A percentile compares a stretch with the other conserved stretches of the same genome.
Evolutionary conservation across 805 yeast genomes (phyloP).

Genomic region (Cyberlindnera americana): DNA sequence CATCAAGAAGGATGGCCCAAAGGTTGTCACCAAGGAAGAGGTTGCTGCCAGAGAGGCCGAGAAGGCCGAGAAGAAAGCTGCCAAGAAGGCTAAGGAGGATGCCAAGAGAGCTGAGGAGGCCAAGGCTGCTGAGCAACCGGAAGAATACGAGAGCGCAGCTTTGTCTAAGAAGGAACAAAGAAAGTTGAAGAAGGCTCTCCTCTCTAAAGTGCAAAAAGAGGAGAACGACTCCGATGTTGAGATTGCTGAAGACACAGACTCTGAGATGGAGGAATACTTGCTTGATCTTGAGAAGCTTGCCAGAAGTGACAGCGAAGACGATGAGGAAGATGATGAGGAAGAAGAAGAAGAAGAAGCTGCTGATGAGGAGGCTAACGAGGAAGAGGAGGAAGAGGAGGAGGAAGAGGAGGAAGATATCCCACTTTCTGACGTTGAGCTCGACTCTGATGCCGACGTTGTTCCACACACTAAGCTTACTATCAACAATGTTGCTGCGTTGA

Average conservation of each 20-base stretch:
- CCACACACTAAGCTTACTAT: constrained; percentile 88
- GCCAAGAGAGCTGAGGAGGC: constrained; percentile 21
- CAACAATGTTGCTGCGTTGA: constrained; percentile 82
- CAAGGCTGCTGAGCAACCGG: constrained; percentile 22
- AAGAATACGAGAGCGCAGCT: constrained; percentile 44
- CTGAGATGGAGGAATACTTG: constrained; percentile 41
- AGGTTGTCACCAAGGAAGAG: constrained; percentile 32
- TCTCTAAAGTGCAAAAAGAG: constrained; percentile 23
- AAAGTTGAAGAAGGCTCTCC: constrained; percentile 46
- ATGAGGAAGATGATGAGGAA: constrained; percentile 33
- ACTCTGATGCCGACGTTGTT: constrained; percentile 91
- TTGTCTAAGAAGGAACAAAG: constrained; percentile 65
- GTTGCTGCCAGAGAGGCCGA: constrained; percentile 21
- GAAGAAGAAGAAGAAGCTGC: constrained; percentile 49
- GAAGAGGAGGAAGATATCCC: constrained; percentile 82
- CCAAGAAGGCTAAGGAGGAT: constrained; percentile 20
- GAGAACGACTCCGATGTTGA: constrained; percentile 29
- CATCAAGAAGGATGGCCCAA: constrained; percentile 27
- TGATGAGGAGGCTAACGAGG: constrained; percentile 62
- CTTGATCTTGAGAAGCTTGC: constrained; percentile 53
- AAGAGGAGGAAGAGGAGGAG: constrained; percentile 52
- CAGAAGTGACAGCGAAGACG: constrained; percentile 45
- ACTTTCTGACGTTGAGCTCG: constrained; percentile 86
- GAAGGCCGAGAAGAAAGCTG: constrained; percentile 19
- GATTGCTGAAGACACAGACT: constrained; percentile 42